Evolutionary conservation across 2,329 filamentous ascomycete species (phyloP).

Genomic region (Epichloe scottii): DNA sequence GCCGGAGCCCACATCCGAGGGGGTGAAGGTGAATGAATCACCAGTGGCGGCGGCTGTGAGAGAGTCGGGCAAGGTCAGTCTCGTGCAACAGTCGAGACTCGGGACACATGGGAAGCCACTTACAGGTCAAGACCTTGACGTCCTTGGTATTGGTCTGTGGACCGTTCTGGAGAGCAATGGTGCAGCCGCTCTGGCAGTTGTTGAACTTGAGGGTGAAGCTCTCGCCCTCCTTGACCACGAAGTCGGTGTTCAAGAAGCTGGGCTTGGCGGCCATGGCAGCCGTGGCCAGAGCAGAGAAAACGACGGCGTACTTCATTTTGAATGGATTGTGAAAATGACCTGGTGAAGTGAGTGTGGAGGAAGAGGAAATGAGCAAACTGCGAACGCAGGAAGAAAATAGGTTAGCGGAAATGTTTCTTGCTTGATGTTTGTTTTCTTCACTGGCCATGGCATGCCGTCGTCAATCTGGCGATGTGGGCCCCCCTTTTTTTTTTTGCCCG

Average conservation of each 20-base stretch:
- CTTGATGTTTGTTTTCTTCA: background rate
- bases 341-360: background rate
- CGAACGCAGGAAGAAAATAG: background rate
- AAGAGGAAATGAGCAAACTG: background rate
- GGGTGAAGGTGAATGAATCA: slow-evolving; percentile 17
- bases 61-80: background rate
- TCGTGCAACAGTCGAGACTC: background rate
- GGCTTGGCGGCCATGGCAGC: slow-evolving; percentile 18
- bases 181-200: slow-evolving; percentile 22
- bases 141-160: slow-evolving; percentile 15
- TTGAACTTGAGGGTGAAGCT: slow-evolving; percentile 20
- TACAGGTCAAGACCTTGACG: slow-evolving; percentile 21
- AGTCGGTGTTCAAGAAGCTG: slow-evolving; percentile 20
- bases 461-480: background rate
- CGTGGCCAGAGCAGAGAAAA: slow-evolving; percentile 18
- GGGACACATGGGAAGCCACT: slow-evolving; percentile 4
- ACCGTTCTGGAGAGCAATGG: slow-evolving; percentile 22
- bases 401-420: background rate
- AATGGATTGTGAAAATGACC: background rate
- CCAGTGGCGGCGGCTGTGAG: slow-evolving; percentile 11
- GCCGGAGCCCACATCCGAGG: slow-evolving; percentile 16
- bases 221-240: slow-evolving; percentile 16
- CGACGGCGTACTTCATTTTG: slow-evolving; percentile 26
- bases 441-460: background rate
- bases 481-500: no score